phyloP scores from a whole-genome alignment of 2,329 filamentous ascomycete genomes.

The Cordyceps cicadae region DNA sequence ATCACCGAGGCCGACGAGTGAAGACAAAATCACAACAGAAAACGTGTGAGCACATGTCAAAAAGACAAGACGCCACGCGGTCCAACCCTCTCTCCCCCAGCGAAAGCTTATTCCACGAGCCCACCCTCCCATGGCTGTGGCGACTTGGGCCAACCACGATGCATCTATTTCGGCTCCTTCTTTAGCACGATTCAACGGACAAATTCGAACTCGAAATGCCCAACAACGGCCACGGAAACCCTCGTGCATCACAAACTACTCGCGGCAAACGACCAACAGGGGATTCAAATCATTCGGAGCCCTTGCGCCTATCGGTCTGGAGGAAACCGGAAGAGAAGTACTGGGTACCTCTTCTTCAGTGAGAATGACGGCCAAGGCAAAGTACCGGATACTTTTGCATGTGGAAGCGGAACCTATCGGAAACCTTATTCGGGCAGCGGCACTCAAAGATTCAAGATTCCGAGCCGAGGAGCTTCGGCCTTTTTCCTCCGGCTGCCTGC shows the following conservation, averaged over 20 bases:
- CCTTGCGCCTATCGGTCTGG: not conserved
- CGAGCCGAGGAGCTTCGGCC: not conserved
- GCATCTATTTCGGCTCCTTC: not conserved
- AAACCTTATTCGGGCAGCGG: slow-evolving; percentile 4
- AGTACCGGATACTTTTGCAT: not conserved
- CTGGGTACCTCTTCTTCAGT: not conserved
- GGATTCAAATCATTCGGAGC: not conserved
- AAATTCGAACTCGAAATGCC: not conserved
- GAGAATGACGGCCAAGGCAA: not conserved
- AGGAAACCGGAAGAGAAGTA: not conserved
- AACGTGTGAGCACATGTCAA: not conserved
- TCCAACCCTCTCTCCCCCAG: no score
- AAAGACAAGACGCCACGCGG: no score
- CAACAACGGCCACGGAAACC: not conserved
- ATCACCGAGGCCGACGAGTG: slow-evolving; percentile 37
- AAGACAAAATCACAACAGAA: not conserved
- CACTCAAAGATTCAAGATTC: not conserved
- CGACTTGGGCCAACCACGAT: not conserved
- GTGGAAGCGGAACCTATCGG: slow-evolving; percentile 8
- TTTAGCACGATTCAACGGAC: not conserved
- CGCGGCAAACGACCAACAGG: not conserved
- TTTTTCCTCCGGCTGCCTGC: no score
- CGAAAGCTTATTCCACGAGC: not conserved
- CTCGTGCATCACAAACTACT: not conserved
- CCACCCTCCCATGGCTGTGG: not conserved